Percentiles rank a stretch among this genome's conserved stretches.
Evolutionary conservation across 805 yeast genomes (phyloP).

Genomic region (Priceomyces melissophilus): DNA sequence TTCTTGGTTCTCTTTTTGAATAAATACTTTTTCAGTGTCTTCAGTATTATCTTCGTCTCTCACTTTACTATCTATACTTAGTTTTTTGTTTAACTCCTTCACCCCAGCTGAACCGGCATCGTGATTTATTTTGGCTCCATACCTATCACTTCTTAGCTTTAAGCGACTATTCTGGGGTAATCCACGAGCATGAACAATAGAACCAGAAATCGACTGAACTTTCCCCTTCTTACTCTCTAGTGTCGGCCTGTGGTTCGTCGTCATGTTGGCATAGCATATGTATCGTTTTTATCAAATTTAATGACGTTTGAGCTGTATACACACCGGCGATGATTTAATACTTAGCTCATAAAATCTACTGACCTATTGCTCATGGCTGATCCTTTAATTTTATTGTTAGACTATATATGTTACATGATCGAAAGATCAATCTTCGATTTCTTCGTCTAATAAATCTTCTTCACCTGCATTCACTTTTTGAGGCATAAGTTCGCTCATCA

Average conservation of each 20-base stretch:
- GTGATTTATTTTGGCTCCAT: slow-evolving; percentile 12
- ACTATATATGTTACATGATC: too few relatives aligned
- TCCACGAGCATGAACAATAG: slow-evolving; percentile 34
- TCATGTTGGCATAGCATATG: slow-evolving; percentile 18
- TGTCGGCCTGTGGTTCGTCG: slow-evolving; percentile 44
- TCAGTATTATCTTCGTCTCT: slow-evolving; percentile 1
- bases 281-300: too few relatives aligned
- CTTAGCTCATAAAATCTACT: too few relatives aligned
- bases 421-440: slow-evolving; percentile 27
- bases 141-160: slow-evolving; percentile 29
- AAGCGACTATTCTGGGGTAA: slow-evolving; percentile 29
- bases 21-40: slow-evolving; percentile 6
- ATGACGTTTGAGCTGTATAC: too few relatives aligned
- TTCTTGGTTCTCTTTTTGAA: neutral
- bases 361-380: too few relatives aligned
- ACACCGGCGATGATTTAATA: too few relatives aligned
- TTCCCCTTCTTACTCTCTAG: slow-evolving; percentile 40
- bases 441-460: slow-evolving; percentile 53
- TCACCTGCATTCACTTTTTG: slow-evolving; percentile 27
- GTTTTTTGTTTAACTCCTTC: slow-evolving; percentile 20
- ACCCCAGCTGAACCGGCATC: slow-evolving; percentile 17
- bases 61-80: slow-evolving; percentile 1
- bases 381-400: too few relatives aligned
- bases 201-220: slow-evolving; percentile 23
- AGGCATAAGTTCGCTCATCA: slow-evolving; percentile 40